Evolutionary conservation across 257 asterid species (phyloP), one percentile per base, ranked within the genome.

Genomic region (Lavandula angustifolia): DNA sequence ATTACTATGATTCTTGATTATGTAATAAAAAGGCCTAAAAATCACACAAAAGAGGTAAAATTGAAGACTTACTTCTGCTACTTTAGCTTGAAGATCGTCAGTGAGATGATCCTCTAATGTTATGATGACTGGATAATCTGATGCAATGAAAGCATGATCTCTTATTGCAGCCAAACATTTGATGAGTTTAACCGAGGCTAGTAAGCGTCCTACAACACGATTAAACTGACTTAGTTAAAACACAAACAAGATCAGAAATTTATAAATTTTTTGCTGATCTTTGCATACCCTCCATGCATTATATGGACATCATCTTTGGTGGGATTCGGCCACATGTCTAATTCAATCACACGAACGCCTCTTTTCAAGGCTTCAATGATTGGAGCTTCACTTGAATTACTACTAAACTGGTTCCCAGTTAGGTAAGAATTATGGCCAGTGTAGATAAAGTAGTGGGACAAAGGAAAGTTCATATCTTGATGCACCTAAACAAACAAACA

Each of bases 181-280:
- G 68, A 75, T 71, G 27, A 87, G 87, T 32, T 73, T 76, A 58
- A 91, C 92, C 1, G 95, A n/a, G 95, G 69, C 75, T 51, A 48
- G 97, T 87, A 47, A 87, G 69, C 9, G 97, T 85, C 91, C 96
- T 87, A 85, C n/a, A n/a, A n/a, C n/a, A n/a, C n/a, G n/a, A n/a
- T n/a, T n/a, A n/a, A n/a, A n/a, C n/a, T n/a, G n/a, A n/a, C n/a
- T n/a, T n/a, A n/a, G n/a, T n/a, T n/a, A n/a, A n/a, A n/a, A n/a
- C n/a, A n/a, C n/a, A n/a, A n/a, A n/a, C n/a, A n/a, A n/a, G n/a
- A n/a, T n/a, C n/a, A n/a, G n/a, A n/a, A n/a, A n/a, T n/a, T n/a
- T 49, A 3, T 46, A 7, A 8, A 7, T 40, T 10, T 38, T 38
- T 4, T 38, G 43, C 2, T 4, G 41, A 4, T 33, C 31, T 6